A percentile compares a stretch with the other conserved stretches of the same genome.
These are phyloP conservation scores for Rhynchospora breviuscula DNA, from an alignment of 176 grass and related monocot genomes.

Conservation along the genomic window DNA sequence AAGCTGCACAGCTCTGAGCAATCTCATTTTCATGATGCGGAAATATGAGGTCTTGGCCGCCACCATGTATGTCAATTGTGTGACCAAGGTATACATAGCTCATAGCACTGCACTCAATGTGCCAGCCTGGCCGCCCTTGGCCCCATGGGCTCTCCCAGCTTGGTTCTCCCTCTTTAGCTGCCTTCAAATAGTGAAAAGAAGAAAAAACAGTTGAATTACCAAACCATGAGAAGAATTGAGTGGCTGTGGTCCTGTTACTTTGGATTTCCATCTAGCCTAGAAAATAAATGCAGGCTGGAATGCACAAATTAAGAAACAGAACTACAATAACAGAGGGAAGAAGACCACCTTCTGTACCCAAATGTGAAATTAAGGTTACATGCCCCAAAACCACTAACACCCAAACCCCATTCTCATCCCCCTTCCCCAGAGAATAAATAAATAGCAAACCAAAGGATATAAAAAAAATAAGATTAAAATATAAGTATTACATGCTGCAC, in stretches of 20 bases:
- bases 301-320: neutral
- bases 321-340: neutral
- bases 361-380: neutral
- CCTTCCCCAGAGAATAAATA: neutral
- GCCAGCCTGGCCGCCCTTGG: slow-evolving; percentile 82
- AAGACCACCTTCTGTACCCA: neutral
- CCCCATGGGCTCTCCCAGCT: slow-evolving; percentile 97
- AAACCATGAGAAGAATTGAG: neutral
- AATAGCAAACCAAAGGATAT: neutral
- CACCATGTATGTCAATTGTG: slow-evolving; percentile 91
- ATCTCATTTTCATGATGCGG: slow-evolving; percentile 99
- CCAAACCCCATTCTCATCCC: neutral
- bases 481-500: neutral
- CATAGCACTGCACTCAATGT: slow-evolving; percentile 98
- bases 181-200: slow-evolving; percentile 30
- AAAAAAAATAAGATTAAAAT: neutral
- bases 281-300: neutral
- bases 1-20: slow-evolving; percentile 87
- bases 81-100: slow-evolving; percentile 76
- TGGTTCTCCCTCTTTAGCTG: slow-evolving; percentile 86
- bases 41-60: slow-evolving; percentile 84
- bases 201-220: neutral
- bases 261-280: neutral
- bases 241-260: neutral
- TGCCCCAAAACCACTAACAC: neutral